Evolutionary conservation across 2,329 filamentous ascomycete genomes (phyloP), one percentile per base, ranked within the genome.

Genomic region (Alternaria ventricosa): DNA sequence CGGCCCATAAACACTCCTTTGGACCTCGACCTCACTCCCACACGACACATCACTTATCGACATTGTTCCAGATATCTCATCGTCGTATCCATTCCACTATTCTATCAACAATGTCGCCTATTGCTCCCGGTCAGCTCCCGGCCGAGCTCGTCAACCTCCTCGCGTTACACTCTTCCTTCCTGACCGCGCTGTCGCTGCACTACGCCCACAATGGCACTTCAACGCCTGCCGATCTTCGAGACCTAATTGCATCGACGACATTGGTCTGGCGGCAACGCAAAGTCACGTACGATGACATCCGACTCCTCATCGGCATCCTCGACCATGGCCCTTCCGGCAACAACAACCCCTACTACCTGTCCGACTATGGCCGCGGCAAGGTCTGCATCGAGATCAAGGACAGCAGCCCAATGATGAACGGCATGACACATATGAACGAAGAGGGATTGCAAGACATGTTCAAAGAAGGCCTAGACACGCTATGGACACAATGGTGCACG

Each of bases 381-480:
- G 77, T 83, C 25, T 82, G 80, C 61, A 72, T 84, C 30, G 81
- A 83, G 63, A 73, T 80, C 27, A 71, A 71, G 20, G 77, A 79
- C 10, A 70, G 69, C 43, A 72, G 74, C 41, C 69, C 71, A 18
- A 67, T 75, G 61, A 64, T 73, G 45, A 61, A 68, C 11, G 66
- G 68, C 9, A 71, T 79, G 60, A 71, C 73, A 3, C 67, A 74
- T 11, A 70, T 84, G 63, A 79, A 84, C 57, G 84, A 87, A 65
- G 78, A 79, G n/a, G 79, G 78, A 4, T 71, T 87, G 41, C 86
- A 86, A 44, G 76, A 78, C 20, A 76, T 79, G 44, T 89, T 89
- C 69, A 84, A 85, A 64, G 74, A 80, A 15, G 79, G 80, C 12
- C 67, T 88, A 46, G 79, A 83, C 49, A 68, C 78, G 15, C 70